phyloP scores from a whole-genome alignment of 2,329 filamentous ascomycete species.

The Fusarium sp. region DNA sequence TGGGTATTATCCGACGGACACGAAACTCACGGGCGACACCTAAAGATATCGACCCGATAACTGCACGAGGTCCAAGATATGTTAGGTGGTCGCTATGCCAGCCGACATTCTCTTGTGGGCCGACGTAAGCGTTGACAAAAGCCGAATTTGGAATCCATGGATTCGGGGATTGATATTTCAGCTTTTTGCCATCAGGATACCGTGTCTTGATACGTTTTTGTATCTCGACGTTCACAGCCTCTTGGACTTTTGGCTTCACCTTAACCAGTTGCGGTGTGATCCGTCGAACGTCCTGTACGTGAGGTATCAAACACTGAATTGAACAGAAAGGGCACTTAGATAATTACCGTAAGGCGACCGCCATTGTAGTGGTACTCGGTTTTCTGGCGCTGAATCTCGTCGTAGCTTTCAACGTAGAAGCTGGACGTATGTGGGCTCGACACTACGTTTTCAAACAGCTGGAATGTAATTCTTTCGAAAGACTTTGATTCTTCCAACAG shows the following conservation, averaged over 20 bases:
- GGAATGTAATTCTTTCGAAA: slow-evolving; percentile 79
- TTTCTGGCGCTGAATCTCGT: slow-evolving; percentile 76
- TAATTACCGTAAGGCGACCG: slow-evolving; percentile 69
- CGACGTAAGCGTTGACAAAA: slow-evolving; percentile 94
- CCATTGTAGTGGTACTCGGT: slow-evolving; percentile 90
- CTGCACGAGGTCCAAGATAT: slow-evolving; percentile 86
- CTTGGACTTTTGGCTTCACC: slow-evolving; percentile 76
- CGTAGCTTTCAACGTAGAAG: slow-evolving; percentile 82
- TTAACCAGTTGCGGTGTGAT: slow-evolving; percentile 79
- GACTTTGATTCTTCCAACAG: slow-evolving; percentile 77
- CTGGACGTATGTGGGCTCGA: slow-evolving; percentile 84
- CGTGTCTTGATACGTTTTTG: slow-evolving; percentile 72
- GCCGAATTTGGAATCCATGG: slow-evolving; percentile 88
- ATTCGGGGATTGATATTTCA: slow-evolving; percentile 78
- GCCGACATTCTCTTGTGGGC: slow-evolving; percentile 83
- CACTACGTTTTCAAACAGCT: slow-evolving; percentile 89
- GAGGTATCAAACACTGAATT: slow-evolving; percentile 16
- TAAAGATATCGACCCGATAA: slow-evolving; percentile 90
- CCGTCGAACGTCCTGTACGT: slow-evolving; percentile 73
- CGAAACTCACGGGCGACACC: slow-evolving; percentile 95
- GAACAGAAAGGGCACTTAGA: not conserved
- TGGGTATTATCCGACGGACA: slow-evolving; percentile 78
- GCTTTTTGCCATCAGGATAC: slow-evolving; percentile 77
- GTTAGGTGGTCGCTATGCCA: slow-evolving; percentile 95
- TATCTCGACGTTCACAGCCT: slow-evolving; percentile 83